phyloP scores from a whole-genome alignment of 495 filamentous ascomycete species.

The Aspergillus olivimuriae region DNA sequence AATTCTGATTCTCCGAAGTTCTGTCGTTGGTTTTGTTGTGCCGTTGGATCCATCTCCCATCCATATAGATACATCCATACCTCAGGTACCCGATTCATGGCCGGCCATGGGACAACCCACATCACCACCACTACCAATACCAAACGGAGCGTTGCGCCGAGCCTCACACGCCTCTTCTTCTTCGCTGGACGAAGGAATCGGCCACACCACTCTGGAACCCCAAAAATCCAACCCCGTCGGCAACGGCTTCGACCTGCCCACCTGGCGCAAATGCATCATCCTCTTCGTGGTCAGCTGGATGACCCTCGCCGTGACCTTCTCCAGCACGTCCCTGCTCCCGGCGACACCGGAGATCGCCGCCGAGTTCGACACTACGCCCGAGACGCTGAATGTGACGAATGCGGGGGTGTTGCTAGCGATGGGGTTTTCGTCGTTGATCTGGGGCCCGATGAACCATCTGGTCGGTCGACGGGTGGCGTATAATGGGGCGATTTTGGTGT shows the following conservation, averaged over 20 bases:
- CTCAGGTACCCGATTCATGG: slow-evolving; percentile 1
- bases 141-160: no score
- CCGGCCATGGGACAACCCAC: neutral
- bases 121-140: neutral
- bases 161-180: slow-evolving; percentile 8
- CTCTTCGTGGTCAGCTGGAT: slow-evolving; percentile 39
- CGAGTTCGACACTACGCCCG: slow-evolving; percentile 31
- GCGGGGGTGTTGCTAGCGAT: slow-evolving; percentile 51
- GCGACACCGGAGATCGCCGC: slow-evolving; percentile 36
- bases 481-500: slow-evolving; percentile 31
- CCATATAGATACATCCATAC: neutral
- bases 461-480: slow-evolving; percentile 31
- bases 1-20: neutral
- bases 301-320: slow-evolving; percentile 39
- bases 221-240: slow-evolving; percentile 2
- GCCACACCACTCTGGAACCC: slow-evolving; percentile 7
- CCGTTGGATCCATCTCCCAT: neutral
- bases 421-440: slow-evolving; percentile 49
- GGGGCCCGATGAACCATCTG: slow-evolving; percentile 41
- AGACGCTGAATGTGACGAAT: slow-evolving; percentile 39
- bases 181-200: slow-evolving; percentile 15
- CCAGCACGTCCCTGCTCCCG: slow-evolving; percentile 35
- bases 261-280: slow-evolving; percentile 39
- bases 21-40: neutral
- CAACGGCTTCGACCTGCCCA: slow-evolving; percentile 22